Evolutionary conservation across 1,139 yeast species (phyloP).

Genomic region (Geotrichum histeridarum): DNA sequence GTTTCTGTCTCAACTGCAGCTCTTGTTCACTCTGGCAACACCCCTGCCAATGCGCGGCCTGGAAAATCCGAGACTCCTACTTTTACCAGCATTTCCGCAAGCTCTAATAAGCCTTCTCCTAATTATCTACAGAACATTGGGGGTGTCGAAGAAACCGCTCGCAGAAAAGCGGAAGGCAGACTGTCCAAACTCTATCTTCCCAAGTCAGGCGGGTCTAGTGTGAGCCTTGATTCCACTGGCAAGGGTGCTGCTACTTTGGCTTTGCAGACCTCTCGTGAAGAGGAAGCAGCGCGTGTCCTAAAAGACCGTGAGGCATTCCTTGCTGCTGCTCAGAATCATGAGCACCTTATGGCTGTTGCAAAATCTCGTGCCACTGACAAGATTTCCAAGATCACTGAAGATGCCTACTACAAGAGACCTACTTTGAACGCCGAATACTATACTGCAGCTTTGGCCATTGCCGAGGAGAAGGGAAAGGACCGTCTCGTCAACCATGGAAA

Average conservation of each 20-base stretch:
- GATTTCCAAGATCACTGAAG: constrained; percentile 40
- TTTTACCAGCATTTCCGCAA: constrained; percentile 13
- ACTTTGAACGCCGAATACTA: constrained; percentile 32
- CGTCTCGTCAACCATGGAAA: constrained; percentile 53
- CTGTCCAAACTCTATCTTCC: constrained; percentile 31
- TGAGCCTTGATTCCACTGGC: constrained; percentile 18
- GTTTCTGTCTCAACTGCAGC: constrained; percentile 20
- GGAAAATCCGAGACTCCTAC: constrained; percentile 17
- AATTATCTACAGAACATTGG: constrained; percentile 23
- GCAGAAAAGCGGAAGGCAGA: constrained; percentile 34
- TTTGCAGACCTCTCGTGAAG: constrained; percentile 18
- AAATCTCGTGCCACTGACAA: constrained; percentile 34
- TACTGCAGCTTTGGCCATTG: constrained; percentile 47
- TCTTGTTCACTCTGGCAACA: constrained; percentile 16
- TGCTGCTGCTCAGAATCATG: constrained; percentile 33
- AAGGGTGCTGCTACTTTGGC: constrained; percentile 19
- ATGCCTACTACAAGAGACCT: constrained; percentile 37
- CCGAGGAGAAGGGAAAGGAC: constrained; percentile 59
- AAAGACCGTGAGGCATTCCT: constrained; percentile 37
- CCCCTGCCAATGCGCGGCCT: constrained; percentile 21
- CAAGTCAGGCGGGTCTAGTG: constrained; percentile 25
- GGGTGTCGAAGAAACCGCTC: constrained; percentile 34
- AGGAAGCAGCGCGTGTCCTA: constrained; percentile 20
- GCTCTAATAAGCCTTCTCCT: constrained; percentile 6
- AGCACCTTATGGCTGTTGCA: constrained; percentile 35